A percentile compares a stretch with the other conserved stretches of the same genome.
Conservation (phyloP, 441 rosid genomes). For the Hura crepitans region DNA sequence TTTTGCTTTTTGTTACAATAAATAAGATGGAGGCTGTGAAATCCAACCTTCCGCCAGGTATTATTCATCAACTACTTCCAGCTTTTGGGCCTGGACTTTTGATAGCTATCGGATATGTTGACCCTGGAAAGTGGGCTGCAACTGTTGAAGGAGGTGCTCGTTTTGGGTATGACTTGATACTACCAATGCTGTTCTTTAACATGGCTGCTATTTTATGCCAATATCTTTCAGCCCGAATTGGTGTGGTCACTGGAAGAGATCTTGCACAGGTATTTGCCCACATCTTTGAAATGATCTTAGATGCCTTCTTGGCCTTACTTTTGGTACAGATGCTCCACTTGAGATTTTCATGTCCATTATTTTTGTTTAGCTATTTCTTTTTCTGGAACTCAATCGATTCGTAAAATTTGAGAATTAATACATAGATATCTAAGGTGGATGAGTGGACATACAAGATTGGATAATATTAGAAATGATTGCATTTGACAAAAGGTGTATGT, state of each 20-base stretch:
- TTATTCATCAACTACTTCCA: constrained; percentile 54
- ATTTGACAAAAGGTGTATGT: no score
- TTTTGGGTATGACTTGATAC: constrained; percentile 69
- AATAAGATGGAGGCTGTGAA: constrained; percentile 59
- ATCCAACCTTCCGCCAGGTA: constrained; percentile 37
- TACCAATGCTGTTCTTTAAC: constrained; percentile 66
- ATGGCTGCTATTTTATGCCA: constrained; percentile 85
- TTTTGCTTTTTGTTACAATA: constrained; percentile 24
- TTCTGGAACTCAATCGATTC: background rate
- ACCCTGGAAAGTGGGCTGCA: constrained; percentile 98
- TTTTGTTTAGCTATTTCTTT: background rate
- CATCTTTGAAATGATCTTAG: background rate
- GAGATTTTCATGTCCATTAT: background rate
- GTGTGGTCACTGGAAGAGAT: constrained; percentile 74
- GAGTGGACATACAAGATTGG: no score
- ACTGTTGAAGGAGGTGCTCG: constrained; percentile 86
- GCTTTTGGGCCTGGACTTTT: constrained; percentile 63
- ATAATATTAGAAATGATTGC: no score
- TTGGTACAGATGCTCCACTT: background rate
- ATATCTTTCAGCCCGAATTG: constrained; percentile 74
- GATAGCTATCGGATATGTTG: constrained; percentile 78
- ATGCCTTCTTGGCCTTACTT: background rate
- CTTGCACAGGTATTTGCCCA: constrained; percentile 71
- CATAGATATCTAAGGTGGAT: no score
- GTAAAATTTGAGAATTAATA: constrained; percentile 1